Evolutionary conservation across 2,329 filamentous ascomycete genomes (phyloP).

Genomic region (Penicillium sp.): DNA sequence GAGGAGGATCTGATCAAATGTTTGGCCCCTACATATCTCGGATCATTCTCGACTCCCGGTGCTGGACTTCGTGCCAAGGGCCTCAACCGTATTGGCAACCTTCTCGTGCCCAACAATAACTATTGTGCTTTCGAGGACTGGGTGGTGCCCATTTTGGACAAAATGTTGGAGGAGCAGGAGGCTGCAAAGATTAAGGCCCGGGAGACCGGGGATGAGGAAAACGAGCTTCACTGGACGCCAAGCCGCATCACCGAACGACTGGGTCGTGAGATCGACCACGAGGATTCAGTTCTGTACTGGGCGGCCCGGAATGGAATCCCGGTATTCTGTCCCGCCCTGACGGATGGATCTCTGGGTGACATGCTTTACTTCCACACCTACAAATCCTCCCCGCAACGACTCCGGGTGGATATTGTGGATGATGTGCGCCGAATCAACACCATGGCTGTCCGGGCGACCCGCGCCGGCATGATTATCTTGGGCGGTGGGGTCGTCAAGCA

Average conservation of each 20-base stretch:
- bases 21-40: conserved; percentile 88
- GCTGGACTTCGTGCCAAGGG: conserved; percentile 77
- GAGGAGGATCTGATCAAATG: conserved; percentile 99
- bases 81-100: conserved; percentile 92
- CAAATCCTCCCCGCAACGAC: conserved; percentile 75
- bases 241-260: conserved; percentile 87
- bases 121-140: conserved; percentile 98
- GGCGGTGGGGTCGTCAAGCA: conserved; percentile 97
- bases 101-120: conserved; percentile 94
- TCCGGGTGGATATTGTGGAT: conserved; percentile 87
- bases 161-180: conserved; percentile 91
- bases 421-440: conserved; percentile 94
- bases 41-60: conserved; percentile 75
- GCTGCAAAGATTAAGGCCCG: conserved; percentile 60
- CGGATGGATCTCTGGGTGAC: conserved; percentile 90
- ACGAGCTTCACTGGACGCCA: conserved; percentile 84
- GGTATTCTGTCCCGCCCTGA: conserved; percentile 93
- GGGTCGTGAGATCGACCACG: conserved; percentile 90
- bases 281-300: conserved; percentile 93
- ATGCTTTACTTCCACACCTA: conserved; percentile 99
- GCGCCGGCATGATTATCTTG: conserved; percentile 91
- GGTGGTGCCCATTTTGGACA: conserved; percentile 92
- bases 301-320: conserved; percentile 95
- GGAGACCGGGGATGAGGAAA: conserved; percentile 49
- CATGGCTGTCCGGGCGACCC: conserved; percentile 79